Percentiles rank a stretch among this genome's conserved stretches.
Conservation (phyloP, 495 filamentous ascomycete genomes). For the Symbiotaphrina buchneri region DNA sequence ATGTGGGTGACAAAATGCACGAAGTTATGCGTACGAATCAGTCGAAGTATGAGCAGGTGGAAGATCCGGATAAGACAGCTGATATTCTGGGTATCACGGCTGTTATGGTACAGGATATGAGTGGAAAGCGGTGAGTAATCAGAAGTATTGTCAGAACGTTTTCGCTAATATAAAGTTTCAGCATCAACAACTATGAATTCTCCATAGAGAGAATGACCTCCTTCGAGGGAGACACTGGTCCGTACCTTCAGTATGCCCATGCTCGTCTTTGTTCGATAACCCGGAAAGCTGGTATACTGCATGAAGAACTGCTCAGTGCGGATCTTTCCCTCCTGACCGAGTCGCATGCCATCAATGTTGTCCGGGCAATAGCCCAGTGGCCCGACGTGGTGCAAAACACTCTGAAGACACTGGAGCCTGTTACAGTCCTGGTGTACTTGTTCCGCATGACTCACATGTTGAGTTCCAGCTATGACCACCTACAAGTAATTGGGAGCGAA, state of each 20-base stretch:
- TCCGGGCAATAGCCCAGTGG: constrained; percentile 36
- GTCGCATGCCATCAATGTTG: constrained; percentile 32
- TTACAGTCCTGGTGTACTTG: constrained; percentile 53
- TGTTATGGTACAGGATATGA: constrained; percentile 55
- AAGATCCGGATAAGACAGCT: constrained; percentile 28
- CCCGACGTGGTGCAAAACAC: constrained; percentile 41
- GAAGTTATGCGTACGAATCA: constrained; percentile 45
- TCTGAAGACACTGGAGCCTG: constrained; percentile 39
- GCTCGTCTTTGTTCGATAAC: constrained; percentile 38
- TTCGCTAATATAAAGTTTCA: constrained; percentile 10
- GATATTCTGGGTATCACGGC: constrained; percentile 37
- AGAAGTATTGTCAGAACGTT: neutral
- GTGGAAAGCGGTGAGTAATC: constrained; percentile 33
- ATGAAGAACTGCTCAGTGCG: constrained; percentile 29
- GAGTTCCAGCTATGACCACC: constrained; percentile 63
- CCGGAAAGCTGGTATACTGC: constrained; percentile 24
- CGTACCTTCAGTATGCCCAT: constrained; percentile 48
- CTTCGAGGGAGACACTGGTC: constrained; percentile 48
- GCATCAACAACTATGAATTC: constrained; percentile 42
- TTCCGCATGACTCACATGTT: constrained; percentile 75
- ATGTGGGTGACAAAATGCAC: constrained; percentile 48
- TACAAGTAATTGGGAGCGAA: constrained; percentile 56
- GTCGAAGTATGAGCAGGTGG: constrained; percentile 40
- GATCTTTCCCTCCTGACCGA: constrained; percentile 34
- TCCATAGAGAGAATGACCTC: constrained; percentile 43